Conservation (phyloP, 108 stramenopile genomes). For the Aurantiochytrium sp. region DNA sequence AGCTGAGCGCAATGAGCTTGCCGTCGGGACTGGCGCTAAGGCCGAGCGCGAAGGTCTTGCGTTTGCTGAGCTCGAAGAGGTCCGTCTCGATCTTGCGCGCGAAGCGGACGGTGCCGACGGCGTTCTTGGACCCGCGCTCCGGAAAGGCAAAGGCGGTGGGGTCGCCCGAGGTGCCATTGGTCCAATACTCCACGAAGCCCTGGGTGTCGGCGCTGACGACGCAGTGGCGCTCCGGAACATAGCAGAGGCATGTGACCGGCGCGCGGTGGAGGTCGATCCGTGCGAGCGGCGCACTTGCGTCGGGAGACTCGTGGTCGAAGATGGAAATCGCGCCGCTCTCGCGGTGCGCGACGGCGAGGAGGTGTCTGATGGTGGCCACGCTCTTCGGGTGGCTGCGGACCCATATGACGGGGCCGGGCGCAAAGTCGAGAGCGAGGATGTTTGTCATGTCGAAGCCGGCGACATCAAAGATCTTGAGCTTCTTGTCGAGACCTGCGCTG, state of each 20-base stretch:
- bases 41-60: slow-evolving; percentile 68
- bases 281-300: slow-evolving; percentile 56
- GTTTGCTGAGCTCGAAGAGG: slow-evolving; percentile 79
- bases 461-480: slow-evolving; percentile 94
- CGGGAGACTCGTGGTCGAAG: slow-evolving; percentile 54
- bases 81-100: slow-evolving; percentile 78
- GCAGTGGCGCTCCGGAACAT: slow-evolving; percentile 56
- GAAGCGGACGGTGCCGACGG: slow-evolving; percentile 44
- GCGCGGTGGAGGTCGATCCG: slow-evolving; percentile 66
- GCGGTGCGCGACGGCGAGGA: slow-evolving; percentile 44
- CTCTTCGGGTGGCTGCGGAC: background rate
- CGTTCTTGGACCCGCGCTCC: slow-evolving; percentile 35
- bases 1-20: slow-evolving; percentile 67
- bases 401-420: background rate
- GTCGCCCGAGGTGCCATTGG: slow-evolving; percentile 32
- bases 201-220: slow-evolving; percentile 72
- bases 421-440: slow-evolving; percentile 61
- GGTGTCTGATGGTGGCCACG: background rate
- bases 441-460: slow-evolving; percentile 77
- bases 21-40: slow-evolving; percentile 58
- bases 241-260: slow-evolving; percentile 73
- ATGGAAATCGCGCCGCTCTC: slow-evolving; percentile 43
- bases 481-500: slow-evolving; percentile 74
- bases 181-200: slow-evolving; percentile 91
- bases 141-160: background rate